Evolutionary conservation across 2,329 filamentous ascomycete genomes (phyloP).

Genomic region (Venturia aucupariae): DNA sequence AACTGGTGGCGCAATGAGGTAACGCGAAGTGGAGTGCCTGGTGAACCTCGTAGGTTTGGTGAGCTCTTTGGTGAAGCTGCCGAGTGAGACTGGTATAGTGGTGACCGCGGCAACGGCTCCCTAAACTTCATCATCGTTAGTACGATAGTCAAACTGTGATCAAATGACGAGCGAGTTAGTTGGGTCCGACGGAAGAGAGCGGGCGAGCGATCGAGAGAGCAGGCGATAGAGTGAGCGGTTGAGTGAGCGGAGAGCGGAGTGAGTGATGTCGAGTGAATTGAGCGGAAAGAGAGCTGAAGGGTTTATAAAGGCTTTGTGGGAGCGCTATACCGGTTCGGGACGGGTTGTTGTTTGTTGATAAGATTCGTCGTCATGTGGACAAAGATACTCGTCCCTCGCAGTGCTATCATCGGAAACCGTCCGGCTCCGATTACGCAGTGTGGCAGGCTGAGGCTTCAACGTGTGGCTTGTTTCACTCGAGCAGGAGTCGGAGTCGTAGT

Average conservation of each 20-base stretch:
- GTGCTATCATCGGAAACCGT: not conserved
- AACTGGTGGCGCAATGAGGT: not conserved
- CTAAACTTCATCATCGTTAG: conserved; percentile 4
- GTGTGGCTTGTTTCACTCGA: not conserved
- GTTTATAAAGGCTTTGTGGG: not conserved
- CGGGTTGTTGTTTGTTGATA: conserved; percentile 1
- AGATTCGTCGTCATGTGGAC: not conserved
- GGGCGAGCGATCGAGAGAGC: not conserved
- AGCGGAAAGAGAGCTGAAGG: not conserved
- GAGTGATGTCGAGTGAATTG: not conserved
- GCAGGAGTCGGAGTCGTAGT: not conserved
- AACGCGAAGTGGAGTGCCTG: not conserved
- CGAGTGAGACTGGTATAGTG: not conserved
- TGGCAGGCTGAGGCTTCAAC: not conserved
- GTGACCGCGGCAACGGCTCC: not conserved
- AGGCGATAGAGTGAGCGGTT: not conserved
- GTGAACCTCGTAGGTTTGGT: not conserved
- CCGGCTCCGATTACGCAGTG: not conserved
- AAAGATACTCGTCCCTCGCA: not conserved
- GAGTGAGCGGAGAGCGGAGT: not conserved
- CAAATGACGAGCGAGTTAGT: not conserved
- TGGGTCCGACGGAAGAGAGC: not conserved
- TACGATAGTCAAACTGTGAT: not conserved
- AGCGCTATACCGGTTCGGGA: not conserved
- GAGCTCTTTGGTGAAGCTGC: not conserved